These are phyloP conservation scores for Margaritispora aquatica DNA, from an alignment of 495 filamentous ascomycete species.

Conservation along the genomic window DNA sequence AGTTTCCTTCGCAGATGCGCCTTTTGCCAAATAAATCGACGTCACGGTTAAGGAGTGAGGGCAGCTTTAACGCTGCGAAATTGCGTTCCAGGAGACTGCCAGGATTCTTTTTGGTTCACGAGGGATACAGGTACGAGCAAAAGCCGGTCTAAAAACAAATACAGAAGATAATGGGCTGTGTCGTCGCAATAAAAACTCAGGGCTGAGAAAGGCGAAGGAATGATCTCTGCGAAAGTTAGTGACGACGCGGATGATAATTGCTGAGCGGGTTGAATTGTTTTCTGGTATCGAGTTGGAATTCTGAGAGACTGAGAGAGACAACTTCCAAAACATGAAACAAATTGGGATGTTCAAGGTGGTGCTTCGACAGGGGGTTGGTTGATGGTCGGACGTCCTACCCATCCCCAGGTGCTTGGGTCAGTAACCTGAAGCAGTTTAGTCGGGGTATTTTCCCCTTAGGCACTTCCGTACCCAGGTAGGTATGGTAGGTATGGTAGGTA, in stretches of 20 bases:
- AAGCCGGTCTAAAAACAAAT: neutral
- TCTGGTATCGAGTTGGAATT: neutral
- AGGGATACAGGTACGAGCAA: neutral
- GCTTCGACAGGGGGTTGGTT: neutral
- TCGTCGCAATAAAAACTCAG: constrained; percentile 11
- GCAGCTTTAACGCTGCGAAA: constrained; percentile 1
- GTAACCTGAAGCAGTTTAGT: neutral
- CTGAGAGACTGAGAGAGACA: neutral
- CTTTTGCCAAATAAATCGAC: neutral
- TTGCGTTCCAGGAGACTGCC: neutral
- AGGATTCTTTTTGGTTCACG: neutral
- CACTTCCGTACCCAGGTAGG: neutral
- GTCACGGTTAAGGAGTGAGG: constrained; percentile 11
- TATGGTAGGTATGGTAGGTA: no score
- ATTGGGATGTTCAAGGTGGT: no score
- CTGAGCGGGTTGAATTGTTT: neutral
- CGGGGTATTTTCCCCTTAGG: neutral
- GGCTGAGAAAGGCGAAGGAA: constrained; percentile 2
- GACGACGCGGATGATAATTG: neutral
- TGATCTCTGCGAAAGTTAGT: neutral
- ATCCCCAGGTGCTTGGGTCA: neutral
- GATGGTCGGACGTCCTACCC: no score
- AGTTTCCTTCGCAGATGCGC: neutral
- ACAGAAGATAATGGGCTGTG: constrained; percentile 16
- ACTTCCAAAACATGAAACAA: constrained; percentile 13